Evolutionary conservation across 805 yeast genomes (phyloP), one percentile per base, ranked within the genome.

Genomic region (Pachysolen tannophilus): DNA sequence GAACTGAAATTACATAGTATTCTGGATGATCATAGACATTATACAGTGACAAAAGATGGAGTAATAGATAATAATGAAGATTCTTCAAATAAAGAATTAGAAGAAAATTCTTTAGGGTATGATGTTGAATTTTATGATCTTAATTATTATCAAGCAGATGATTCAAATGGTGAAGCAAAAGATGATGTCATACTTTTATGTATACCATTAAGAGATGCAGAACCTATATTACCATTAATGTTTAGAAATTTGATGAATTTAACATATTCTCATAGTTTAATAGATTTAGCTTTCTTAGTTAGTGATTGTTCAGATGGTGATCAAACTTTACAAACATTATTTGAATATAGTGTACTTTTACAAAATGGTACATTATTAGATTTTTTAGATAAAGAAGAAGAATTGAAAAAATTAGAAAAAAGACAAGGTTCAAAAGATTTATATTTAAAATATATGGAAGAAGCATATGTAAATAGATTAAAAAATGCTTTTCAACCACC

Each of bases 181-280:
- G 71, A 75, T 10, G 94, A 85, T 43, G 71, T 76, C 32, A 75
- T 85, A 10, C 59, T 85, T 37, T 58, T 86, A 34, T 65, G 80
- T 41, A 70, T 85, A 49, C 95, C 95, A 8, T 60, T 85, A 41
- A 65, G 94, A 56, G 80, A 85, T 49, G 94, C 95, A 0, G 82
- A 74, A 47, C 64, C 69, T 20, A 88, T 82, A 15, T 59, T 85
- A 42, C 87, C 92, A 9, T 64, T 84, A 64, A 85, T 87, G 68
- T 84, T 86, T 60, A 78, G 79, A 49, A 83, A 85, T 57, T 61
- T 85, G 57, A 82, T 82, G 90, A 84, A 85, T 55, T 62, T 85
- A 57, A 83, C 94, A 1, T 85, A 85, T 52, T 86, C 83, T 37
- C 95, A 86, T 52, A 68, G 72, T 17, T 60, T 83, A 43, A 79